Evolutionary conservation across 2,329 filamentous ascomycete genomes (phyloP).

Genomic region (Rutstroemia sp.): DNA sequence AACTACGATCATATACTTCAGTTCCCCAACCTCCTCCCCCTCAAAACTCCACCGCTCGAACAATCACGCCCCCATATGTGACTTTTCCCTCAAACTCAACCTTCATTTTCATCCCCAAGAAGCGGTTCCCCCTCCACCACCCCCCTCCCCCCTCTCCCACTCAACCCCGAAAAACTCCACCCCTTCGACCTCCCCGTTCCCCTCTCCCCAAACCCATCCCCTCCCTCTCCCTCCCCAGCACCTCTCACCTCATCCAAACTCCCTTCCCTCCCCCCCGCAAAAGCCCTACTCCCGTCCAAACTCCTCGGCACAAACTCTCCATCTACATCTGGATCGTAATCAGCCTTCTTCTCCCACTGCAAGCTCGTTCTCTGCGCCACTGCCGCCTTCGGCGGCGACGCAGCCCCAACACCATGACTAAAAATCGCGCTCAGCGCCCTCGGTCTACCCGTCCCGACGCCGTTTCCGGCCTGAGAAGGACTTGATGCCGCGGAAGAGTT

Average conservation of each 20-base stretch:
- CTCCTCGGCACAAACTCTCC: constrained; percentile 2
- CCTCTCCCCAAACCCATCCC: neutral
- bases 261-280: neutral
- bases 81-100: too few species aligned
- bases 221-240: neutral
- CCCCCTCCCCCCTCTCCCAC: neutral
- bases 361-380: neutral
- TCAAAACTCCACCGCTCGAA: too few species aligned
- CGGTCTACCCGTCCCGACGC: neutral
- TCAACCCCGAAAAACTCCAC: neutral
- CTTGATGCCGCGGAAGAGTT: constrained; percentile 2
- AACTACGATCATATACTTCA: too few species aligned
- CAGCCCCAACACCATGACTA: neutral
- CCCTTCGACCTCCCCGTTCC: neutral
- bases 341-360: neutral
- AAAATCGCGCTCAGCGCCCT: neutral
- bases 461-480: neutral
- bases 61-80: too few species aligned
- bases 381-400: neutral
- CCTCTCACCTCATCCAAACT: neutral
- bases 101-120: neutral
- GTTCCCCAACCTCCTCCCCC: too few species aligned
- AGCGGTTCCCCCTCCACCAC: neutral
- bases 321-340: constrained; percentile 5
- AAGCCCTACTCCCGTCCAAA: neutral